Evolutionary conservation across 106 monocot species (phyloP), one percentile per base, ranked within the genome.

Genomic region (Acorus gramineus): DNA sequence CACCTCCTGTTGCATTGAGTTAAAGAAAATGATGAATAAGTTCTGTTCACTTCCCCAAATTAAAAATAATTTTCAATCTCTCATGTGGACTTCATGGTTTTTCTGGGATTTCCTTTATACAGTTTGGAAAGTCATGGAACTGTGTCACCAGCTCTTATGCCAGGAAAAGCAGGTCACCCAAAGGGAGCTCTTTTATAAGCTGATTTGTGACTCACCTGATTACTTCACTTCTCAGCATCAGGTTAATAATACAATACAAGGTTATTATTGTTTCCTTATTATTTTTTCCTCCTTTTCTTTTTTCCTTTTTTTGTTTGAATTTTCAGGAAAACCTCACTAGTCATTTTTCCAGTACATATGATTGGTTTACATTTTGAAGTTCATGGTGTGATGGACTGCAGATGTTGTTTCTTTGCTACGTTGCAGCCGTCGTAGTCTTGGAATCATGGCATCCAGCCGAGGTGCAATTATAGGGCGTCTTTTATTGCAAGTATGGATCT

Each of bases 111-210:
- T 49, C 12, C 52, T 53, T 71, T 3, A 11, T 49, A 43, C 60
- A 96, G 96, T 96, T 12, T 96, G 96, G 96, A 87, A 87, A 63
- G 91, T 91, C 49, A 88, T 96, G 91, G 79, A 82, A 60, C 49
- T 81, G 52, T 96, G 96, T 51, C 83, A 72, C 47, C 67, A 71
- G 69, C 70, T 96, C 28, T 68, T 91, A 2, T 72, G 73, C 9
- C 75, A 79, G 64, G 85, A 66, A 14, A 96, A 96, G 75, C 10
- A 78, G 63, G 87, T 91, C 44, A 91, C 87, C 2, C 96, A 87
- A 70, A 76, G 96, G 63, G 96, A 96, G 73, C 85, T 96, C 10
- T 96, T 91, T 60, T 96, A 91, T 69, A 96, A 83, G 79, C 81
- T 96, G 52, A 71, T 96, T 5, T 85, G 83, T 51, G 87, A 91